A percentile compares a stretch with the other conserved stretches of the same genome.
Conservation (phyloP, 768 basidiomycete genomes). For the Russula abietina region DNA sequence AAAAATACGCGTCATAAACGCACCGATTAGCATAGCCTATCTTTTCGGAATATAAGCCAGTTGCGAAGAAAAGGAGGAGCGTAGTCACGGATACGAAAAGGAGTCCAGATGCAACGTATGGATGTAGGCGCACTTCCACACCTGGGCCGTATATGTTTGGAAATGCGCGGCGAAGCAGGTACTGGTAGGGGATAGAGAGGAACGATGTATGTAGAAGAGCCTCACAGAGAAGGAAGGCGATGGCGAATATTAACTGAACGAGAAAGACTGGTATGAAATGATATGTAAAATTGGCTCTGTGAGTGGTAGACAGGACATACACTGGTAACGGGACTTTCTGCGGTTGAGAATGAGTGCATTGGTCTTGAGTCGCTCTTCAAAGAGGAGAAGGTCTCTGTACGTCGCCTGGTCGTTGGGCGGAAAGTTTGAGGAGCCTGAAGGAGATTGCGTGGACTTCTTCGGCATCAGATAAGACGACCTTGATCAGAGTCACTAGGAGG, state of each 20-base stretch:
- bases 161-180: constrained; percentile 43
- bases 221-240: constrained; percentile 68
- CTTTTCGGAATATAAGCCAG: constrained; percentile 94
- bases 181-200: constrained; percentile 56
- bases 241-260: constrained; percentile 56
- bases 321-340: constrained; percentile 76
- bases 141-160: constrained; percentile 46
- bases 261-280: constrained; percentile 57
- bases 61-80: constrained; percentile 90
- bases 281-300: not conserved
- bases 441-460: constrained; percentile 30
- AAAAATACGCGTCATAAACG: constrained; percentile 32
- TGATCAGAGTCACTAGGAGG: not conserved
- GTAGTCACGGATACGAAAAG: constrained; percentile 88
- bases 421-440: constrained; percentile 37
- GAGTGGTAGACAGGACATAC: constrained; percentile 39
- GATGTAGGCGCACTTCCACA: constrained; percentile 47
- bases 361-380: constrained; percentile 95
- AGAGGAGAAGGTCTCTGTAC: constrained; percentile 81
- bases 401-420: constrained; percentile 74
- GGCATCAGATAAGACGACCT: constrained; percentile 27
- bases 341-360: constrained; percentile 77
- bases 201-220: constrained; percentile 67
- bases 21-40: constrained; percentile 95
- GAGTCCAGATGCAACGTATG: constrained; percentile 72